phyloP scores from a whole-genome alignment of 2,329 filamentous ascomycete genomes.

The Xylariaceae sp. region DNA sequence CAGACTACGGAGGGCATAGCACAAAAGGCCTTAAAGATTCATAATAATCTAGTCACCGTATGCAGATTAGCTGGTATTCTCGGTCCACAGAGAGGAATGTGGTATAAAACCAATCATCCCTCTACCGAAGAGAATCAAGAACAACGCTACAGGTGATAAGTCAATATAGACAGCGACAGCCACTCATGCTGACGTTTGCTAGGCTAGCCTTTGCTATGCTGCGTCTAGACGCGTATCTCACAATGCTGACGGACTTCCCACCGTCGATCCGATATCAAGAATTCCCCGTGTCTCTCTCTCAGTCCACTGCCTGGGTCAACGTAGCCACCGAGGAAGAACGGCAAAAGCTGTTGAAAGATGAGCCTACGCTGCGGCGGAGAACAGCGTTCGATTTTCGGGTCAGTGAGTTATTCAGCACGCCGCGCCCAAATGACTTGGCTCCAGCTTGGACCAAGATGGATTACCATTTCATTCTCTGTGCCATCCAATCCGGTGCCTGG shows the following conservation, averaged over 20 bases:
- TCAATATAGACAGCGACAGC: too few species aligned
- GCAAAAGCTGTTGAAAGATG: constrained; percentile 2
- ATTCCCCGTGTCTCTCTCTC: constrained; percentile 24
- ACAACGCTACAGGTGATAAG: constrained; percentile 6
- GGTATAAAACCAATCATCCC: constrained; percentile 9
- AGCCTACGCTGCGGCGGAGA: constrained; percentile 12
- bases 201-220: constrained; percentile 25
- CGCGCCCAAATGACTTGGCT: constrained; percentile 17
- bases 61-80: constrained; percentile 25
- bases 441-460: constrained; percentile 24
- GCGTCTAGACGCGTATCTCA: constrained; percentile 27
- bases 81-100: constrained; percentile 18
- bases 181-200: constrained; percentile 3
- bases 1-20: constrained; percentile 23
- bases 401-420: constrained; percentile 23
- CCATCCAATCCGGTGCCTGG: constrained; percentile 24
- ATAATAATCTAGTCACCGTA: constrained; percentile 20
- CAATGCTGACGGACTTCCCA: constrained; percentile 21
- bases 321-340: constrained; percentile 22
- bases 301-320: constrained; percentile 22
- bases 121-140: constrained; percentile 19
- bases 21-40: constrained; percentile 22
- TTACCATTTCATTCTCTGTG: constrained; percentile 28
- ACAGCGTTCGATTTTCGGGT: constrained; percentile 20
- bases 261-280: constrained; percentile 26